Percentiles rank a stretch among this genome's conserved stretches.
Conservation (phyloP, 2,329 filamentous ascomycete genomes). For the Dactylellina parvicollis region DNA sequence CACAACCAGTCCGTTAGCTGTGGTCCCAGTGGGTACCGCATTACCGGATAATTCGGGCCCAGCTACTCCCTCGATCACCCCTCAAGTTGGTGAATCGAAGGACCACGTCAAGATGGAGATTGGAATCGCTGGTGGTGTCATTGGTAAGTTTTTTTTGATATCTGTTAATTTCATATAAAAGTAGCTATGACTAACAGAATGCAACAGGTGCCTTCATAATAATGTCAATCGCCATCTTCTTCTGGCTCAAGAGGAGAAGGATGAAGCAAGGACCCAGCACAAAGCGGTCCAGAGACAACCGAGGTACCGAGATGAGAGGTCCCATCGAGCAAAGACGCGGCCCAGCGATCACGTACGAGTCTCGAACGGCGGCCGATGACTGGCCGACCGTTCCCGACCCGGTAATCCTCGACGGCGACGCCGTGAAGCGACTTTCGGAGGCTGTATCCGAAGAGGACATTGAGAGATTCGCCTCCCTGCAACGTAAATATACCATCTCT, state of each 20-base stretch:
- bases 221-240: conserved; percentile 21
- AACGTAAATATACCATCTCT: conserved; percentile 52
- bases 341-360: conserved; percentile 19
- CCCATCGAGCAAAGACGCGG: conserved; percentile 37
- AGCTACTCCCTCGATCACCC: background rate
- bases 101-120: conserved; percentile 45
- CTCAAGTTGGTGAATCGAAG: conserved; percentile 25
- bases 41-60: conserved; percentile 10
- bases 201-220: conserved; percentile 26
- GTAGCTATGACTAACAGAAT: background rate
- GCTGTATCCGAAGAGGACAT: conserved; percentile 24
- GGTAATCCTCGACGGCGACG: conserved; percentile 15
- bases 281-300: background rate
- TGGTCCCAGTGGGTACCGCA: conserved; percentile 1
- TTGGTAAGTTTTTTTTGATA: conserved; percentile 28
- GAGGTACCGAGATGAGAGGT: conserved; percentile 9
- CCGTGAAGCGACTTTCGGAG: conserved; percentile 36
- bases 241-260: conserved; percentile 37
- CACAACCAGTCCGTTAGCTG: background rate
- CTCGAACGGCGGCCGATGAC: conserved; percentile 25
- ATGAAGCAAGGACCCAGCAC: background rate
- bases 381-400: conserved; percentile 31
- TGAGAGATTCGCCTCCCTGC: conserved; percentile 35
- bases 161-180: background rate
- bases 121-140: conserved; percentile 35